Percentiles rank a stretch among this genome's conserved stretches.
Evolutionary conservation across 768 basidiomycete species (phyloP).

Genomic region (Artomyces pyxidatus): DNA sequence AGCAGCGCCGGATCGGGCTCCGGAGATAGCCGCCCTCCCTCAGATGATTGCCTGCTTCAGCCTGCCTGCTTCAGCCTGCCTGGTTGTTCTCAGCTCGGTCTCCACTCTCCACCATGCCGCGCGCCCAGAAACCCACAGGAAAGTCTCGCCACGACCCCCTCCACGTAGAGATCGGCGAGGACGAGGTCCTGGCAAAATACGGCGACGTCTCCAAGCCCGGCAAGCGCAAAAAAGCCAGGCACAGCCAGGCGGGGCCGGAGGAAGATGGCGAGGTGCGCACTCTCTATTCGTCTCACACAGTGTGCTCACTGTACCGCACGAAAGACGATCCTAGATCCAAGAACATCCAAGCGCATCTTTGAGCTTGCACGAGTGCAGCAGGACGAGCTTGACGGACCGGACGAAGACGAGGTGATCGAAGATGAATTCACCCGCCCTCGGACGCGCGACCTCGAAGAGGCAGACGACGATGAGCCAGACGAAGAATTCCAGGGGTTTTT

Average conservation of each 20-base stretch:
- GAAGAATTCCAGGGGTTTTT: constrained; percentile 35
- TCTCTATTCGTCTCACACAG: neutral
- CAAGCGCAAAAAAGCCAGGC: constrained; percentile 58
- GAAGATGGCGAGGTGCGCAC: constrained; percentile 33
- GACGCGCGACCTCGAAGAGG: constrained; percentile 21
- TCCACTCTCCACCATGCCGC: constrained; percentile 45
- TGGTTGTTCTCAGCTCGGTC: neutral
- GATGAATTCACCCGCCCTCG: constrained; percentile 20
- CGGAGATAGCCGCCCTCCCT: no score
- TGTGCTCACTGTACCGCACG: neutral
- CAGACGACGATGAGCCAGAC: constrained; percentile 51
- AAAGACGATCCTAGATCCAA: constrained; percentile 69
- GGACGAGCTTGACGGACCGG: constrained; percentile 68
- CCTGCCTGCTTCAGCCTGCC: neutral
- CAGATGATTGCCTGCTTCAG: constrained; percentile 9
- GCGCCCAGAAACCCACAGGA: constrained; percentile 39
- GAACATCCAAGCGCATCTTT: constrained; percentile 81
- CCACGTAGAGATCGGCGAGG: constrained; percentile 73
- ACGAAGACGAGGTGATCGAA: constrained; percentile 24
- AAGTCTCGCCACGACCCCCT: constrained; percentile 83
- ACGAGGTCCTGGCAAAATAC: constrained; percentile 70
- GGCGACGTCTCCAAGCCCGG: constrained; percentile 70
- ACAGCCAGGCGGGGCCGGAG: constrained; percentile 34
- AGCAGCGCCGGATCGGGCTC: no score
- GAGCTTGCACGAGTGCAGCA: constrained; percentile 91